phyloP scores from a whole-genome alignment of 2,329 filamentous ascomycete species.

The Talaromyces sp. region DNA sequence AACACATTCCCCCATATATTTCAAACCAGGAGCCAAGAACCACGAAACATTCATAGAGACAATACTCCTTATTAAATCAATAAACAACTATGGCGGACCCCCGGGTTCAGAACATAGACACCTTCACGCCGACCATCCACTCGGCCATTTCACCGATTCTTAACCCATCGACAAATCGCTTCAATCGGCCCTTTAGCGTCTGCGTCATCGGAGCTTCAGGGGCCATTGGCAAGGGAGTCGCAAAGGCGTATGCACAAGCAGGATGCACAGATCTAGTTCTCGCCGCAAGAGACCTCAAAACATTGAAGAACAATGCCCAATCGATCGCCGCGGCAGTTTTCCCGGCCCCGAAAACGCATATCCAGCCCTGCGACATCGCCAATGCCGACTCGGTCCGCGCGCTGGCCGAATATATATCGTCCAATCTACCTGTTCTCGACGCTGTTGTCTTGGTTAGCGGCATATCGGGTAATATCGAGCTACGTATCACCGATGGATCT shows the following conservation, averaged over 20 bases:
- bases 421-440: constrained; percentile 10
- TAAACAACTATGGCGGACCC: constrained; percentile 8
- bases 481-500: constrained; percentile 23
- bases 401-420: constrained; percentile 12
- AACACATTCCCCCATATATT: neutral
- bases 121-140: constrained; percentile 5
- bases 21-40: neutral
- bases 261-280: constrained; percentile 24
- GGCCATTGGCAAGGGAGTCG: constrained; percentile 29
- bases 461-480: constrained; percentile 25
- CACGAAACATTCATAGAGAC: neutral
- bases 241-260: constrained; percentile 25
- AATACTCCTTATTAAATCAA: neutral
- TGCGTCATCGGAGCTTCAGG: constrained; percentile 28
- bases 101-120: constrained; percentile 13
- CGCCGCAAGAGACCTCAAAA: constrained; percentile 20
- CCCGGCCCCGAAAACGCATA: constrained; percentile 16
- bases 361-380: constrained; percentile 25
- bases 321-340: constrained; percentile 13
- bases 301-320: constrained; percentile 18
- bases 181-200: constrained; percentile 22
- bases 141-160: constrained; percentile 1
- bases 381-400: constrained; percentile 18
- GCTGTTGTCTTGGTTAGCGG: constrained; percentile 15
- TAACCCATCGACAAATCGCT: constrained; percentile 8